phyloP scores from a whole-genome alignment of 2,329 filamentous ascomycete genomes.

The Phaeomoniella chlamydospora region DNA sequence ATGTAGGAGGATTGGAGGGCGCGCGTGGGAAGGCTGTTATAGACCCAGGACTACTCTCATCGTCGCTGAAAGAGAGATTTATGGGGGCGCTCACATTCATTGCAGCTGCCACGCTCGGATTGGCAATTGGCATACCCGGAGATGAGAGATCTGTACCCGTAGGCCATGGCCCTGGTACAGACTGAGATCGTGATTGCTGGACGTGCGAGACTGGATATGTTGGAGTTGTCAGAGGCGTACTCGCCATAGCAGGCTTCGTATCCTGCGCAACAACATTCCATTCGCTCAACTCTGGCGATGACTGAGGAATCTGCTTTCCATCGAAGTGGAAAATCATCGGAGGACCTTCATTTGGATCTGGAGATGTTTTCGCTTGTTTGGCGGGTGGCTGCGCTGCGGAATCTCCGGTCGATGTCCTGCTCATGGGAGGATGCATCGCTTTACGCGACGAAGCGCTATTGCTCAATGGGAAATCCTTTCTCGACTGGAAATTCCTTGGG shows the following conservation, averaged over 20 bases:
- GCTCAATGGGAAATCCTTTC: constrained; percentile 81
- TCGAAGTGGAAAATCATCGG: constrained; percentile 5
- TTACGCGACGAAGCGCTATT: constrained; percentile 71
- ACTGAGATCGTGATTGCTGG: constrained; percentile 1
- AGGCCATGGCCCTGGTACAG: neutral
- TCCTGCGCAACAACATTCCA: constrained; percentile 7
- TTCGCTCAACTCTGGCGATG: constrained; percentile 4
- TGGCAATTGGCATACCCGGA: neutral
- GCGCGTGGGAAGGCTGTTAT: neutral
- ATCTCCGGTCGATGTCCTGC: constrained; percentile 4
- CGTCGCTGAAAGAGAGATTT: constrained; percentile 13
- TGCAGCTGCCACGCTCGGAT: constrained; percentile 1
- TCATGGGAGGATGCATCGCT: constrained; percentile 28
- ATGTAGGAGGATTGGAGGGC: constrained; percentile 11
- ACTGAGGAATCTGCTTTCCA: constrained; percentile 5
- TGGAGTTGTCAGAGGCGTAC: constrained; percentile 7
- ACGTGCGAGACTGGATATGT: constrained; percentile 6
- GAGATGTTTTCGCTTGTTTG: constrained; percentile 7
- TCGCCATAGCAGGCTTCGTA: constrained; percentile 4
- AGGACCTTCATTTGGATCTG: constrained; percentile 9
- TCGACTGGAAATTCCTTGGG: constrained; percentile 84
- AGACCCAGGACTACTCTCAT: constrained; percentile 6
- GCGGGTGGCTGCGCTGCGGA: constrained; percentile 21
- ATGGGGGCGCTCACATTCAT: constrained; percentile 5
- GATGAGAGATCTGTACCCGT: neutral